phyloP scores from a whole-genome alignment of 768 basidiomycete genomes.

The Mycena chlorophos region DNA sequence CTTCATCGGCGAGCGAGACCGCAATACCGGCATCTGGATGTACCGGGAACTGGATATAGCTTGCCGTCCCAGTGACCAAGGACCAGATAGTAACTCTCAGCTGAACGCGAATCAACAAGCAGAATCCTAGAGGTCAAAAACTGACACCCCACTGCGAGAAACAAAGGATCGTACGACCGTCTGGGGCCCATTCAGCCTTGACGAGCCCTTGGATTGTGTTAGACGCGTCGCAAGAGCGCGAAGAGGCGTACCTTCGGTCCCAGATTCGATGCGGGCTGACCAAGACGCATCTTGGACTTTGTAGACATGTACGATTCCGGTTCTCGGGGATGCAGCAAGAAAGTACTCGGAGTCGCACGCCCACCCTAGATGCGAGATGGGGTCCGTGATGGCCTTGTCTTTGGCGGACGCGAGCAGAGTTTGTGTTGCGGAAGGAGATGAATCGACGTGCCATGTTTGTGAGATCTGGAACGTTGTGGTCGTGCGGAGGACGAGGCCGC shows the following conservation, averaged over 20 bases:
- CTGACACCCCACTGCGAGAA: conserved; percentile 94
- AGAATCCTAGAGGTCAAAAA: conserved; percentile 20
- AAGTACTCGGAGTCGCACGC: conserved; percentile 87
- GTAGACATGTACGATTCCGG: conserved; percentile 71
- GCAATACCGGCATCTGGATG: conserved; percentile 73
- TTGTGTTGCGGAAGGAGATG: conserved; percentile 52
- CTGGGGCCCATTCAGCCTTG: conserved; percentile 89
- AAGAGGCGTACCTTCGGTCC: conserved; percentile 57
- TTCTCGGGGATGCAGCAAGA: conserved; percentile 74
- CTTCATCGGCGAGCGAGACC: conserved; percentile 1
- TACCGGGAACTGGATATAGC: conserved; percentile 83
- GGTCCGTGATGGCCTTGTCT: conserved; percentile 27
- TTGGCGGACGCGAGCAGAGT: conserved; percentile 41
- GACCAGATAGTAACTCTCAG: conserved; percentile 88
- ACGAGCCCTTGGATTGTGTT: conserved; percentile 48
- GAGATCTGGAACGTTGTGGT: conserved; percentile 83
- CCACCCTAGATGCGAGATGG: conserved; percentile 68
- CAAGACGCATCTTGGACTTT: conserved; percentile 80
- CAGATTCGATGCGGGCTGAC: conserved; percentile 75
- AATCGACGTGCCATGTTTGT: conserved; percentile 72
- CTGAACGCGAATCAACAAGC: conserved; percentile 40
- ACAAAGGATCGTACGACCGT: conserved; percentile 78
- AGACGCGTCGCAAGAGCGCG: neutral
- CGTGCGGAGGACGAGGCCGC: conserved; percentile 80
- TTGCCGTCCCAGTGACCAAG: conserved; percentile 68